Base-by-base conservation (phyloP, 1,139 yeast species). In the Debaryomycetaceae sp. region DNA sequence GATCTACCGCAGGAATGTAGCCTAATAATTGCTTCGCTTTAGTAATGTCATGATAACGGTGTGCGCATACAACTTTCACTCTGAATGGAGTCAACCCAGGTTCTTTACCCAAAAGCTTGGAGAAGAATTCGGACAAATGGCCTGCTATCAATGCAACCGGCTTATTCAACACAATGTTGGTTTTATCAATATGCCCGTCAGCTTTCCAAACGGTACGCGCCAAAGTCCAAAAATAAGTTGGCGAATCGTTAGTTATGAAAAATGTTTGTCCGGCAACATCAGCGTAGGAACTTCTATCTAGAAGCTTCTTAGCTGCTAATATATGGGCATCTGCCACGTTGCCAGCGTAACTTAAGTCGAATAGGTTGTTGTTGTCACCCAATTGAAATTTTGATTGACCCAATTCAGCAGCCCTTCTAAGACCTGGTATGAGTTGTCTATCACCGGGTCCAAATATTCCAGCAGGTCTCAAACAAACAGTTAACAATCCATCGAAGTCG, bases 371-470 rank as follows among this genome's bases (percentile, higher is more conserved):
- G 66, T 95, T 95, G 63, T 88, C 93, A 52, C 99, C 99, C 42
- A 95, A 75, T 65, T 95, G 99, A 65, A 88, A 89, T 63, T 86
- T 87, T 34, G 93, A 86, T 63, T 93, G 98, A 13, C 96, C 96
- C 46, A 82, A 71, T 51, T 78, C 77, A 3, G 96, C 93, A 41
- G 90, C 96, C 14, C 79, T 78, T 58, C 97, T 80, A 47, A 95
- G 73, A 2, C 96, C 97, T 5, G 99, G 99, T 41, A 95, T 93
- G 59, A 93, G 72, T 64, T 95, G 99, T 50, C 99, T 81, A 65
- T 95, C 99, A 39, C 99, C 99, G 5, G 99, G 99, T 5, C 99
- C 99, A 69, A 95, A 93, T 41, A 95, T 90, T 35, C 99, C 99
- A 0, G 99, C 97, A 2, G 99, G 99, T 52, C 99, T 81, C 45